These are phyloP conservation scores for Pulveroboletus sp. DNA, from an alignment of 768 basidiomycete genomes.

Conservation along the genomic window DNA sequence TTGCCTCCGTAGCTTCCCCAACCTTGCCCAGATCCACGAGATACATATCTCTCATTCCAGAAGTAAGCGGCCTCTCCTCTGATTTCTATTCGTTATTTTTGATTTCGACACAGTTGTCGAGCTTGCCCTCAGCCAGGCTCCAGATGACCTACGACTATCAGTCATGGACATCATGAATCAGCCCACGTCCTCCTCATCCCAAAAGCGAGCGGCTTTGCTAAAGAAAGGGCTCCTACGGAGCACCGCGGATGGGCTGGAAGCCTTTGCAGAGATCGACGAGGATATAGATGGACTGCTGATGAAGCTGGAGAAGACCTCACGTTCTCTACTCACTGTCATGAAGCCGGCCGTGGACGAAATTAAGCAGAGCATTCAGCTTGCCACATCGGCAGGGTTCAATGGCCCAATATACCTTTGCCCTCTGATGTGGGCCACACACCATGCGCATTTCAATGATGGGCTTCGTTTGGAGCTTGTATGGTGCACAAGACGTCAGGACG, in stretches of 20 bases:
- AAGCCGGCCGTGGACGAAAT: slow-evolving; percentile 57
- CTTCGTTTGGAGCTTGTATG: slow-evolving; percentile 73
- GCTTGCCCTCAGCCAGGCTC: slow-evolving; percentile 57
- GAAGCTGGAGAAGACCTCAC: slow-evolving; percentile 60
- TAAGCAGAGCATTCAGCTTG: slow-evolving; percentile 58
- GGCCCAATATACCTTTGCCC: slow-evolving; percentile 68
- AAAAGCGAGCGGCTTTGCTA: slow-evolving; percentile 65
- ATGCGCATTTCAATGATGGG: slow-evolving; percentile 67
- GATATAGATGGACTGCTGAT: slow-evolving; percentile 56
- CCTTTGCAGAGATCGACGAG: slow-evolving; percentile 61
- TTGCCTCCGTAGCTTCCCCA: slow-evolving; percentile 71
- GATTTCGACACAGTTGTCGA: slow-evolving; percentile 56
- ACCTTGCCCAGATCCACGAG: slow-evolving; percentile 62
- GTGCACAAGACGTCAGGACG: slow-evolving; percentile 61
- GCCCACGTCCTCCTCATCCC: slow-evolving; percentile 59
- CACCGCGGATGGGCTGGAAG: slow-evolving; percentile 72
- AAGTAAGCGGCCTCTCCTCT: slow-evolving; percentile 42
- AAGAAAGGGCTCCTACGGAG: slow-evolving; percentile 69
- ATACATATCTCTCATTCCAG: slow-evolving; percentile 77
- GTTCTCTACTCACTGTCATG: slow-evolving; percentile 47
- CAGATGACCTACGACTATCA: slow-evolving; percentile 50
- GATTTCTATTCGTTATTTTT: neutral
- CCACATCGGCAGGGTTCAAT: slow-evolving; percentile 58
- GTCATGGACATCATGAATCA: slow-evolving; percentile 67
- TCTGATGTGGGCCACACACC: slow-evolving; percentile 68